Evolutionary conservation across 225 moss, liverwort and hornwort species (phyloP), one percentile per base, ranked within the genome.

Genomic region (Thuidium tamariscinum): DNA sequence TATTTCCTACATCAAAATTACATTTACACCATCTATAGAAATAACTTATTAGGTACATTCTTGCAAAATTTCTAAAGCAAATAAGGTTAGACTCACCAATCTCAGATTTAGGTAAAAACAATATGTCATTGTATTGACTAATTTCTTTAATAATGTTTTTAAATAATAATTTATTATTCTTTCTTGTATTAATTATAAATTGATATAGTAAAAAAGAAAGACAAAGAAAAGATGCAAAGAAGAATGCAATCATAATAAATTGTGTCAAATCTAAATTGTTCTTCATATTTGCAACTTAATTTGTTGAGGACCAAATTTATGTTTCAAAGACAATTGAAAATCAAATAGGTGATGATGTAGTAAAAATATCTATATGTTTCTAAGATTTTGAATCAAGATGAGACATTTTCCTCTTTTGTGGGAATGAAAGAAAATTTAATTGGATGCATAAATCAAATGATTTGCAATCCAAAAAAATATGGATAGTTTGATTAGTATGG

Each of bases 401-500:
- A 22, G 4, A 22, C 37, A 66, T 66, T 66, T 21, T 36, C 4
- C 4, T 67, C 7, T 2, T 37, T 37, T 67, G 6, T 22, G 0
- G 0, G 1, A 22, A 37, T 37, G 22, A 37, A 22, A 22, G 1
- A 22, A 67, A 37, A 2, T 11, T 36, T 67, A 12, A 37, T 37
- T 22, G 22, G 7, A 37, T 37, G 22, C 22, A 22, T 22, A 1
- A 67, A 22, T 67, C 2, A 22, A 67, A 22, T 3, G 4, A 22
- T 67, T 7, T 67, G 7, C 12, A 67, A 68, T 39, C 23, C 7
- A 39, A 14, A 68, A 7, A 3, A 39, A 13, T 23, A 13, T 2
- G 2, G 0, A 23, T 2, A 7, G 8, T 13, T 68, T 39, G 2
- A 13, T 39, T 7, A 39, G 25, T 23, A 39, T 23, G 0, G 8